Base-by-base conservation (phyloP, 1,284 basidiomycete species). In the Prillingera fragicola region DNA sequence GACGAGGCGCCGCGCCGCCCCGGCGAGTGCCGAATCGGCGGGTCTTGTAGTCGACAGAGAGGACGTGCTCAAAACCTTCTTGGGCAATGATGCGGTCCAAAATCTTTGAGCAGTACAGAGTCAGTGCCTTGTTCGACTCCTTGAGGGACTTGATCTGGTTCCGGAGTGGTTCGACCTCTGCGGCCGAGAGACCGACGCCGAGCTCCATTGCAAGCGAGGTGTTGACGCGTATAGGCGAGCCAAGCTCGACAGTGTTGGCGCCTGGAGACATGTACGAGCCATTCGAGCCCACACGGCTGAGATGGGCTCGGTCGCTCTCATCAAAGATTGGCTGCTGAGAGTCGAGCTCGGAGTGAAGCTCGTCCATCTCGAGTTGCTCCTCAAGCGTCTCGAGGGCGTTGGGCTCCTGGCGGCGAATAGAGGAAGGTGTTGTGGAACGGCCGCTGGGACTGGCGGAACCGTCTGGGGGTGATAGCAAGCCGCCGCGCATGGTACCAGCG, bases 71-170 rank as follows among this genome's bases (percentile, higher is more conserved):
- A 70, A 89, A 94, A 23, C 89, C 91, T 49, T 92, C 89, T 63
- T 88, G 82, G 3, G 87, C 80, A 52, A 94, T 89, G 66, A 96
- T 94, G 42, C 90, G 81, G 73, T 96, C 89, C 59, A 96, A 84
- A 60, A 96, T 95, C 69, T 95, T 96, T 43, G 87, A 89, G 15
- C 91, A 89, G 65, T 96, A 96, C 18, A 96, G 73, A 14, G 87
- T 87, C 10, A 96, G 75, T 0, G 89, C 90, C 67, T 92, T 92
- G 77, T 95, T 95, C 35, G 88, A 87, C 66, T 96, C 92, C 65
- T 85, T 87, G 65, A 95, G 79, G 31, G 80, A 82, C 71, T 91
- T 91, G 61, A 94, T 82, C 70, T 95, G 91, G 17, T 72, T 78
- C 33, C 81, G 77, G 34, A 89, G 74, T 8, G 80, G 78, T 71